Percentiles rank a stretch among this genome's conserved stretches.
Conservation (phyloP, 2,329 filamentous ascomycete genomes). For the Epichloe sp. region DNA sequence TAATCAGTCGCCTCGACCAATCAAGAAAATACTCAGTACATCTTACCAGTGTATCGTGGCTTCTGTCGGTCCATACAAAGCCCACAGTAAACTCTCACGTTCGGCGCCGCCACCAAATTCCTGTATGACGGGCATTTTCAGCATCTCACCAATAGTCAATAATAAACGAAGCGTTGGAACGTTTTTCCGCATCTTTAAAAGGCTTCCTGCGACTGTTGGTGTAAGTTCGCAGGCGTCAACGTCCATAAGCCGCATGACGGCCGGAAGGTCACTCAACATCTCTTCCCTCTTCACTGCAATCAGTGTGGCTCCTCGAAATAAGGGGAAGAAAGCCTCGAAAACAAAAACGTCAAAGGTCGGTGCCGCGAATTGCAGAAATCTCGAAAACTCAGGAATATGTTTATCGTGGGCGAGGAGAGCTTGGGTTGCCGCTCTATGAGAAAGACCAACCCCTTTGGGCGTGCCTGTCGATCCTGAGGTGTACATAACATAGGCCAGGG, state of each 20-base stretch:
- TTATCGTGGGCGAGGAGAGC: conserved; percentile 69
- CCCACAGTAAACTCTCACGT: conserved; percentile 58
- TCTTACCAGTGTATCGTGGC: conserved; percentile 69
- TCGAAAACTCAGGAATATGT: conserved; percentile 60
- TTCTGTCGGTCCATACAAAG: conserved; percentile 91
- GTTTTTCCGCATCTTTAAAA: conserved; percentile 53
- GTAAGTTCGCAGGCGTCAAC: conserved; percentile 83
- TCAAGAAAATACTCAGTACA: neutral
- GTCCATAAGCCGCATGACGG: conserved; percentile 46
- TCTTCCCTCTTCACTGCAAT: conserved; percentile 54
- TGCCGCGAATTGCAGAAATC: conserved; percentile 84
- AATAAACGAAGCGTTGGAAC: conserved; percentile 59
- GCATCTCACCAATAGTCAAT: conserved; percentile 87
- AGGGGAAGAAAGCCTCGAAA: conserved; percentile 87
- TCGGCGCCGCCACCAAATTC: conserved; percentile 57
- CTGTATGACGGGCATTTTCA: conserved; percentile 60
- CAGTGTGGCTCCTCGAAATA: conserved; percentile 60
- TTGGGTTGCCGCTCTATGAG: conserved; percentile 69
- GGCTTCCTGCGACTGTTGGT: conserved; percentile 69
- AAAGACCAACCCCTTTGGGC: conserved; percentile 77
- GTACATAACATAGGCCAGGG: conserved; percentile 81
- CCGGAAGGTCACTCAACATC: conserved; percentile 64
- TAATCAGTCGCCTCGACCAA: neutral
- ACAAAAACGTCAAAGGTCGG: conserved; percentile 91
- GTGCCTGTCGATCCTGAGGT: conserved; percentile 82